A percentile compares a stretch with the other conserved stretches of the same genome.
Conservation (phyloP, 2,329 filamentous ascomycete species). For the Coniochaeta hoffmannii region DNA sequence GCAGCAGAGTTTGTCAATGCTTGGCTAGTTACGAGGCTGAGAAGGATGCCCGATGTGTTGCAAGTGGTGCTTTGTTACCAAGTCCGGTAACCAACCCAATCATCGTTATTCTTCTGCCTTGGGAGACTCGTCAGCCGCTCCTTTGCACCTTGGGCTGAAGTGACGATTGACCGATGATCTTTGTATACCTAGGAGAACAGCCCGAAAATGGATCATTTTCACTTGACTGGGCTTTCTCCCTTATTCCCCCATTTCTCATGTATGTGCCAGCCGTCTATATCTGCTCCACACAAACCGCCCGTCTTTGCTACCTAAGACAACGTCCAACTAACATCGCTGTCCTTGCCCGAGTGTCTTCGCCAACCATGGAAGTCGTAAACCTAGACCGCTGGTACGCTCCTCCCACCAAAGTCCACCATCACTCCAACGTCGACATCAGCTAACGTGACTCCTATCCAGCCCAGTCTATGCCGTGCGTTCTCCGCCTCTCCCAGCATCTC, state of each 20-base stretch:
- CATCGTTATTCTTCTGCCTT: background rate
- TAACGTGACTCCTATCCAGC: conserved; percentile 16
- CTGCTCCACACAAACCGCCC: no score
- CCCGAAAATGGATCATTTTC: no score
- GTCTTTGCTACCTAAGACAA: no score
- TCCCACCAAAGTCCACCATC: no score
- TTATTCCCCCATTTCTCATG: no score
- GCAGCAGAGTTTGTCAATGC: background rate
- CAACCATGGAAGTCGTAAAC: conserved; percentile 23
- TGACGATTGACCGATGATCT: no score
- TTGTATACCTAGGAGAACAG: no score
- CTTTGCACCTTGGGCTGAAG: no score
- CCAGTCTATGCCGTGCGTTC: conserved; percentile 38
- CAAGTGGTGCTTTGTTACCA: background rate
- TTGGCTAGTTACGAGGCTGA: background rate
- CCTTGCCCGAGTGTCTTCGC: background rate
- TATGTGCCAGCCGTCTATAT: no score
- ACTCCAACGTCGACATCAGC: background rate
- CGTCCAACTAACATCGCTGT: no score
- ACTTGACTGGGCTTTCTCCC: no score
- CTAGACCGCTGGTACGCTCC: conserved; percentile 28
- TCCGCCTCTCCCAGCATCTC: background rate
- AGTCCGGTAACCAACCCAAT: background rate
- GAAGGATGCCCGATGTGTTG: background rate
- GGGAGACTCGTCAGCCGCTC: background rate